Base-by-base conservation (phyloP, 1,139 yeast species). In the Pneumocystis wakefieldiae region DNA sequence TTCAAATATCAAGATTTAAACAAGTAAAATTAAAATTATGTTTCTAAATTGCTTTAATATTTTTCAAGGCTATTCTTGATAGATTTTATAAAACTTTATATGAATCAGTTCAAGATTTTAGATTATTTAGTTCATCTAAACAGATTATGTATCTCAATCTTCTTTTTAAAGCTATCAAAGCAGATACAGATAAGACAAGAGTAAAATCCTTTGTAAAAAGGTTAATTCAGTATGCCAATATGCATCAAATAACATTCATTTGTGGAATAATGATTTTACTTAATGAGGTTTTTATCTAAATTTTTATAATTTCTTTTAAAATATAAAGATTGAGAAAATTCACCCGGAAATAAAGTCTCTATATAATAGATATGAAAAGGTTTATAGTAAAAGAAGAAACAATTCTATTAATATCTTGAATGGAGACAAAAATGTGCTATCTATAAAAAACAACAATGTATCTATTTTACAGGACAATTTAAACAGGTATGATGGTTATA, bases 121-220 rank as follows among this genome's bases (percentile, higher is more conserved):
- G 97, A 72, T 79, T 94, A 67, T 83, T 86, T 15, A 80, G 79
- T 35, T 86, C 97, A 0, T 88, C 97, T 2, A 91, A 91, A 72
- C 94, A 87, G 76, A 87, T 94, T 67, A 84, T 91, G 66, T 92
- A 90, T 74, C 79, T 92, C 76, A 91, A 92, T 72, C 78, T 92
- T 70, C 76, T 92, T 65, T 90, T 83, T 79, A 89, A 88, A 73
- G 83, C 97, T 0, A 78, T 92, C 74, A 87, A 87, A 70, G 80
- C 80, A 67, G 98, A 91, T 71, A 71, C 76, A 12, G 82, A 85
- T 68, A 75, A 76, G 15, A 78, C 81, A 8, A 80, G 98, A 70
- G 87, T 89, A 6, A 78, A 86, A 72, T 96, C 98, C 0, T 92
- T 94, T 74, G 92, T 88, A 62, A 94, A 92, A 76, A 81, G 99